Base-by-base conservation (phyloP, 192 early-diverging fungal species). In the Linderina pennispora region DNA sequence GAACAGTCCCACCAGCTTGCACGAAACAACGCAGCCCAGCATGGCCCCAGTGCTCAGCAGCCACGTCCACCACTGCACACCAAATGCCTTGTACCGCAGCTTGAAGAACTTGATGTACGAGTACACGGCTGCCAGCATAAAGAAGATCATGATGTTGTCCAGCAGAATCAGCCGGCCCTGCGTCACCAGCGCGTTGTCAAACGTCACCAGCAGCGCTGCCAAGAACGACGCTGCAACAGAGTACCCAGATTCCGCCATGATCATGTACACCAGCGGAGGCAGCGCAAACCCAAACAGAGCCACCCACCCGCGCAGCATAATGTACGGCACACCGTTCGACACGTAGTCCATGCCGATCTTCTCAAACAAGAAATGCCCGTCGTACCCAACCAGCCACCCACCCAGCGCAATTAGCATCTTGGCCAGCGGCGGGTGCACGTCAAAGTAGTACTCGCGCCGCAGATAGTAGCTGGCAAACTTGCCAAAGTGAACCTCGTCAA, bases 401-500 rank as follows among this genome's bases (percentile, higher is more conserved):
- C 83, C 80, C 9, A 74, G 80, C 8, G 87, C 94, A 17, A 97
- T 61, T 65, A 96, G 71, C 65, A 98, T 66, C 55, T 96, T 97
- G 34, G 90, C 95, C 33, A 97, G 75, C 14, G 95, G 95, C 9
- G 95, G 95, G 50, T 98, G 95, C 16, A 98, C 92, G 54, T 98
- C 95, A 75, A 98, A 98, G 64, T 85, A 96, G 73, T 92, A 98
- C 20, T 80, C 73, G 9, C 90, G 65, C 9, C 82, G 78, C 23
- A 98, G 58, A 47, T 98, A 98, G 75, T 86, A 94, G 14, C 82
- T 82, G 14, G 92, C 92, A 58, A 99, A 99, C 63, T 99, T 99
- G 40, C 96, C 96, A 78, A 99, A 99, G 62, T 99, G 96, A 8
- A 97, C 94, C 56, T 99, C 96, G 62, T 99, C 96, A 63, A 99